Conservation (phyloP, 108 stramenopile species). For the Tribonema minus region DNA sequence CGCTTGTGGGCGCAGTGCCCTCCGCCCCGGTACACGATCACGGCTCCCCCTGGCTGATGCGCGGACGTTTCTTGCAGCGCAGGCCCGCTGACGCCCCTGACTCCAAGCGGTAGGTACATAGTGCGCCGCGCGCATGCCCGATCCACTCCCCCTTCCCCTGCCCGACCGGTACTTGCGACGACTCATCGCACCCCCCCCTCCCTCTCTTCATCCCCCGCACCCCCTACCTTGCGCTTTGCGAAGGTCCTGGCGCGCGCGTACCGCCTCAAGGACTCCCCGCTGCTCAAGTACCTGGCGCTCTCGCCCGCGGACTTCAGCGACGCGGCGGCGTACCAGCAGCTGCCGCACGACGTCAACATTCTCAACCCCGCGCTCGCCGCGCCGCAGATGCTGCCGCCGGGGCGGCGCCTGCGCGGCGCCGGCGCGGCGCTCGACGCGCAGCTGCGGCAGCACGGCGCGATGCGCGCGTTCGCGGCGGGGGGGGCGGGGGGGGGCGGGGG, state of each 20-base stretch:
- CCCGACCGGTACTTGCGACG: no score
- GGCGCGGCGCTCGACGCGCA: neutral
- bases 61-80: no score
- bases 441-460: neutral
- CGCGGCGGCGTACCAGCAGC: constrained; percentile 9
- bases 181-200: no score
- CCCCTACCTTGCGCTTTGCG: no score
- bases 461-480: neutral
- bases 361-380: constrained; percentile 22
- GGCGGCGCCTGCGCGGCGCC: constrained; percentile 12
- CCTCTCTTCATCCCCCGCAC: no score
- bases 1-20: no score
- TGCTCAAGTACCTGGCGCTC: constrained; percentile 26
- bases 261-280: constrained; percentile 14
- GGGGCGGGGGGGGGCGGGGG: constrained; percentile 1
- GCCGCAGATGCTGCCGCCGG: constrained; percentile 29
- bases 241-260: constrained; percentile 19
- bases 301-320: constrained; percentile 13
- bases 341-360: constrained; percentile 27
- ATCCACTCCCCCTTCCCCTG: no score
- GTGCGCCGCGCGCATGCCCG: no score
- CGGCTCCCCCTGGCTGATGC: no score
- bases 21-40: no score
- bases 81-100: no score
- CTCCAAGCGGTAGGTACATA: no score